These are phyloP conservation scores for Sporothrix protearum DNA, from an alignment of 2,329 filamentous ascomycete species.

Conservation along the genomic window DNA sequence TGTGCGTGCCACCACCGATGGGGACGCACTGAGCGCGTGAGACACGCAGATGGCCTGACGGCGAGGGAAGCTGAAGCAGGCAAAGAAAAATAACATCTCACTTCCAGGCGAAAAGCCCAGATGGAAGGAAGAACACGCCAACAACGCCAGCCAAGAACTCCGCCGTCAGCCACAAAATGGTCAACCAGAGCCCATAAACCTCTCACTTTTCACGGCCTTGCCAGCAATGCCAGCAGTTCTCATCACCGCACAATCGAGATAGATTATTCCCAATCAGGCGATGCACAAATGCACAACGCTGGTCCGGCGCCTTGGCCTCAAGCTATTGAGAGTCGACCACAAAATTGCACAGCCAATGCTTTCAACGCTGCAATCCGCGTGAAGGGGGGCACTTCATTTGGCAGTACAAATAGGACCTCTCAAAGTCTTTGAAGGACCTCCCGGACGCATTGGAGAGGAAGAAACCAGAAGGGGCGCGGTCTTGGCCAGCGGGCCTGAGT, in stretches of 20 bases:
- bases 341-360: slow-evolving; percentile 9
- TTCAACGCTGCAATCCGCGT: background rate
- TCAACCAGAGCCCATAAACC: background rate
- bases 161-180: background rate
- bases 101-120: background rate
- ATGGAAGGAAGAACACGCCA: background rate
- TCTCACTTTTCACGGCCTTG: background rate
- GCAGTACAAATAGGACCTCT: slow-evolving; percentile 21
- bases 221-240: background rate
- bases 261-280: background rate
- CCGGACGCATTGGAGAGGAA: background rate
- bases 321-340: background rate
- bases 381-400: slow-evolving; percentile 19
- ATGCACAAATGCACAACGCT: slow-evolving; percentile 8
- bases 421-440: slow-evolving; percentile 19
- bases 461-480: slow-evolving; percentile 5
- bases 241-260: background rate
- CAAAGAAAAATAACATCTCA: background rate
- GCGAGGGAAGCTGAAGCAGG: background rate
- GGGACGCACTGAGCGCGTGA: background rate
- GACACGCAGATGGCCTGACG: background rate
- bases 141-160: background rate
- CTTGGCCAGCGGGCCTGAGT: slow-evolving; percentile 14
- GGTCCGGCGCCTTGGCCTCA: background rate
- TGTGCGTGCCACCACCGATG: background rate